Conservation (phyloP, 805 yeast species). For the Spathaspora arborariae region DNA sequence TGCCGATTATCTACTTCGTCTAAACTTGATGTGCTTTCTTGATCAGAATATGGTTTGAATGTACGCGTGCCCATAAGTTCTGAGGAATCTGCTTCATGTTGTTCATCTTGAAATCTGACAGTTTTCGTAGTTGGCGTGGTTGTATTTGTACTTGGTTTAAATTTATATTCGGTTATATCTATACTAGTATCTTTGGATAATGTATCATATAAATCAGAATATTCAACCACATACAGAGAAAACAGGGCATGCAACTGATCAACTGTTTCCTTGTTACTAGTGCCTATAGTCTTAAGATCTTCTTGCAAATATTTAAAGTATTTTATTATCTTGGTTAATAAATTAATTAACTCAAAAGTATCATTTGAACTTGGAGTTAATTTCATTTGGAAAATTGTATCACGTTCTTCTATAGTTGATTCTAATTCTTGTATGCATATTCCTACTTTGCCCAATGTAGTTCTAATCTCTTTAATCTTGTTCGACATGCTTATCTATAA, state of each 20-base stretch:
- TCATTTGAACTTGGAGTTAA: slow-evolving; percentile 38
- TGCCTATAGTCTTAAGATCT: slow-evolving; percentile 16
- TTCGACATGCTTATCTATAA: not conserved
- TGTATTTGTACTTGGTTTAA: not conserved
- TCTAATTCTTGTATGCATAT: slow-evolving; percentile 16
- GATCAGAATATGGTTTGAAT: slow-evolving; percentile 35
- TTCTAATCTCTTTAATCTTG: slow-evolving; percentile 6
- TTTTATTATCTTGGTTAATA: slow-evolving; percentile 23
- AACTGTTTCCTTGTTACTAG: not conserved
- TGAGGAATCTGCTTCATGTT: slow-evolving; percentile 17
- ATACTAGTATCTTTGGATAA: slow-evolving; percentile 25
- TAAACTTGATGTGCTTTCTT: slow-evolving; percentile 16
- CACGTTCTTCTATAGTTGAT: slow-evolving; percentile 30
- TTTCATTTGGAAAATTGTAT: slow-evolving; percentile 22
- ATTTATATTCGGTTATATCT: slow-evolving; percentile 29
- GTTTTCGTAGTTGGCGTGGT: slow-evolving; percentile 9
- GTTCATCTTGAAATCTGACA: slow-evolving; percentile 37
- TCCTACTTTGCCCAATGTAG: slow-evolving; percentile 7
- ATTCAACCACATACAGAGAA: slow-evolving; percentile 8
- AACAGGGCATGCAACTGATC: slow-evolving; percentile 1
- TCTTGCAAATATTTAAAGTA: slow-evolving; percentile 25
- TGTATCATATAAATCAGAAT: slow-evolving; percentile 14
- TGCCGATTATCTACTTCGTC: slow-evolving; percentile 33
- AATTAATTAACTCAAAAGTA: slow-evolving; percentile 31
- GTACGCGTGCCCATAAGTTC: slow-evolving; percentile 30